Base-by-base conservation (phyloP, 139 green algal species). In the Haematococcus sp. region DNA sequence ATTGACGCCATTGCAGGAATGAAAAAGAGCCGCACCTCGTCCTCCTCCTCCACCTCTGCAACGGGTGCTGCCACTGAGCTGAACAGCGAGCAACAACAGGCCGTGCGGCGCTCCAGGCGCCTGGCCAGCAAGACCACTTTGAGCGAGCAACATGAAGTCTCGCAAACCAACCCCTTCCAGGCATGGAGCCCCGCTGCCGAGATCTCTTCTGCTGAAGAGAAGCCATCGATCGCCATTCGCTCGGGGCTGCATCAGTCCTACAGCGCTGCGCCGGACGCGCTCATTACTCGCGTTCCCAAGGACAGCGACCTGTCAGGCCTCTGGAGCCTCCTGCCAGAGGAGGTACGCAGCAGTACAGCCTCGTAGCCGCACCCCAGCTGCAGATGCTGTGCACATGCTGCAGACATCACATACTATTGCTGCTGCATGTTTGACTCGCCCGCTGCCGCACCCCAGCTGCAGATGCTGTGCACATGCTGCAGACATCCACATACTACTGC, bases 251-350 rank as follows among this genome's bases (percentile, higher is more conserved):
- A 61, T 13, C 32, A 56, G 23, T 34, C 58, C 58, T 40, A 28
- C 25, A 27, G 32, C 34, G 32, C 2, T 16, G 25, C 22, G 52
- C 66, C 40, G n/a, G 44, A 59, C 13, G 15, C 25, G 23, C 44
- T 28, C 25, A 7, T 30, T 5, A 11, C 27, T 7, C 31, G 54
- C 27, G 30, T 20, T 19, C 20, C 52, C 25, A 52, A 28, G 52
- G 28, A 75, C 16, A 40, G 67, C 5, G 52, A 28, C 58, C 28
- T 65, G 23, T 76, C 54, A 44, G 78, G 78, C 22, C 23, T 80
- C 0, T 84, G 78, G 78, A 65, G 66, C 3, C 61, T 80, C 0
- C 63, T 84, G 0, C 78, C 78, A 0, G 78, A 84, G 30, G 78
- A 84, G 78, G 78, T 84, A 31, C 61, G 71, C 3, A 28, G 17